phyloP scores from a whole-genome alignment of 148 eudicot species.

The Fagopyrum tataricum region DNA sequence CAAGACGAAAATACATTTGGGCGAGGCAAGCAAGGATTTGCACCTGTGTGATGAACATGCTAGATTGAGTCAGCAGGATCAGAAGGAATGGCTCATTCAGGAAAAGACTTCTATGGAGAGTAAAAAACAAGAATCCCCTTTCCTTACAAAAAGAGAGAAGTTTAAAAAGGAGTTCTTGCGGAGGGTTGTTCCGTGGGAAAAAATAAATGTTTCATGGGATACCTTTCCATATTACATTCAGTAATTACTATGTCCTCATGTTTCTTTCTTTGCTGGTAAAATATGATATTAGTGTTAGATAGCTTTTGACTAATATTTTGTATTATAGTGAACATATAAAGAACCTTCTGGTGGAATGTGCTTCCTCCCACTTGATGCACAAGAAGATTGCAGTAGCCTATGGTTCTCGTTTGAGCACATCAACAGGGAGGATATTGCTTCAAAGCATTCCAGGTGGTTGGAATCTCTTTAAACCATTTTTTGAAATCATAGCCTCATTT shows the following conservation, averaged over 20 bases:
- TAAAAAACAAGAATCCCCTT: constrained; percentile 80
- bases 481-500: neutral
- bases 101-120: constrained; percentile 74
- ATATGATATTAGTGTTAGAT: constrained; percentile 10
- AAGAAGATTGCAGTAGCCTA: constrained; percentile 48
- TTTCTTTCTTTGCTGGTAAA: constrained; percentile 1
- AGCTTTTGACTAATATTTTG: neutral
- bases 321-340: constrained; percentile 60
- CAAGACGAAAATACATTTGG: constrained; percentile 28
- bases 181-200: constrained; percentile 91
- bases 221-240: constrained; percentile 79
- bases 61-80: constrained; percentile 76
- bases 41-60: constrained; percentile 64
- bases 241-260: constrained; percentile 33
- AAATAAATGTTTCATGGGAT: constrained; percentile 82
- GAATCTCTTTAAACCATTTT: too few species aligned
- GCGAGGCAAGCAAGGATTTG: constrained; percentile 23
- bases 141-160: constrained; percentile 60
- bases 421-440: constrained; percentile 80
- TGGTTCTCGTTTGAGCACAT: constrained; percentile 66
- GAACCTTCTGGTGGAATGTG: constrained; percentile 73
- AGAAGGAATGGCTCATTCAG: constrained; percentile 78
- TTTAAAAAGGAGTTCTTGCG: constrained; percentile 74
- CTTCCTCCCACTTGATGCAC: constrained; percentile 69
- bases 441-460: constrained; percentile 83